Percentiles rank a stretch among this genome's conserved stretches.
Evolutionary conservation across 306 rosid species (phyloP).

Genomic region (Glycine tomentella): DNA sequence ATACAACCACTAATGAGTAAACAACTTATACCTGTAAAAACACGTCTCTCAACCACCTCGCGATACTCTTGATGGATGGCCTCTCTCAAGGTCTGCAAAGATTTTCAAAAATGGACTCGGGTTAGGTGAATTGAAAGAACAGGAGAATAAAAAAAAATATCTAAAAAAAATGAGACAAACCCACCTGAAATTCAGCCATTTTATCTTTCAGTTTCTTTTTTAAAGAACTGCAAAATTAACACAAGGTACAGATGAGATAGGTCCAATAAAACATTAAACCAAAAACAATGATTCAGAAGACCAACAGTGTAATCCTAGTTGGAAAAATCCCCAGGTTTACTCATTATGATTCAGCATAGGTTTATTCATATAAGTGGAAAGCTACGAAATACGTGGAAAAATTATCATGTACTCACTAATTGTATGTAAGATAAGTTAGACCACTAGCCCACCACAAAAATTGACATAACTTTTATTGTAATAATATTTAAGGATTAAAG

Average conservation of each 20-base stretch:
- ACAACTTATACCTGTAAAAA: constrained; percentile 78
- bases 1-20: constrained; percentile 27
- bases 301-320: constrained; percentile 21
- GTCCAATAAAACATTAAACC: constrained; percentile 35
- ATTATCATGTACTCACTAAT: neutral
- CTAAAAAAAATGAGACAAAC: constrained; percentile 3
- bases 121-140: neutral
- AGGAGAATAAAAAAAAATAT: neutral
- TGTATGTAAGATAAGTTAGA: neutral
- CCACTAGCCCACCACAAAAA: neutral
- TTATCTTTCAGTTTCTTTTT: constrained; percentile 96
- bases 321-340: constrained; percentile 18
- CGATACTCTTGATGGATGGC: constrained; percentile 86
- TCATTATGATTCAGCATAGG: constrained; percentile 16
- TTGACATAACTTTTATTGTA: neutral
- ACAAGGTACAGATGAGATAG: constrained; percentile 41
- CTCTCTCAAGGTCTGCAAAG: constrained; percentile 75
- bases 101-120: constrained; percentile 35
- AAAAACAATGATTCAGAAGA: constrained; percentile 11
- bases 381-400: neutral
- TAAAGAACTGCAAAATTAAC: constrained; percentile 67
- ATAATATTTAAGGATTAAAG: neutral
- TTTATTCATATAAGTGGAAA: constrained; percentile 3
- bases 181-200: constrained; percentile 97
- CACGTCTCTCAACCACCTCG: constrained; percentile 95